Conservation (phyloP, 371 early-diverging fungal genomes). For the Smittium culicis region DNA sequence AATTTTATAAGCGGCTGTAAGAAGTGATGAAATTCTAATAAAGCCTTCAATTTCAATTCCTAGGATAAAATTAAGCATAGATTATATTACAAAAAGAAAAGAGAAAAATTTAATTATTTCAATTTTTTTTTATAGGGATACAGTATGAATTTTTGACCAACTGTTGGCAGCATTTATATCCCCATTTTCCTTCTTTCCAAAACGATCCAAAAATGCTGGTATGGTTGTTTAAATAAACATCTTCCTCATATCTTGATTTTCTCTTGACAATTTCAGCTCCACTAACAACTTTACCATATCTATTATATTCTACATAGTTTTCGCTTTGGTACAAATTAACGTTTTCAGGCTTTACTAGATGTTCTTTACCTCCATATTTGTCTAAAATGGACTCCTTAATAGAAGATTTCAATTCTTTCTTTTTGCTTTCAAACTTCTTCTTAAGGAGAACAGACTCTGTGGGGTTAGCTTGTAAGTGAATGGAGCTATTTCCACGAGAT, state of each 20-base stretch:
- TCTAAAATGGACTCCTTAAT: slow-evolving; percentile 63
- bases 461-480: slow-evolving; percentile 87
- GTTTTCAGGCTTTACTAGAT: slow-evolving; percentile 65
- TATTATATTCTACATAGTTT: slow-evolving; percentile 90
- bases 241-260: slow-evolving; percentile 80
- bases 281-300: slow-evolving; percentile 74
- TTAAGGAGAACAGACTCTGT: slow-evolving; percentile 82
- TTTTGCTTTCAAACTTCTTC: slow-evolving; percentile 69
- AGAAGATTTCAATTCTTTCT: slow-evolving; percentile 53
- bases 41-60: no score
- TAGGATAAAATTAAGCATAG: no score
- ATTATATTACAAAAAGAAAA: no score
- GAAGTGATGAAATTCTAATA: no score
- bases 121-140: no score
- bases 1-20: no score
- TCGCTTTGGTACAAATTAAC: slow-evolving; percentile 63
- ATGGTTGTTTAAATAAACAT: slow-evolving; percentile 72
- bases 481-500: slow-evolving; percentile 57
- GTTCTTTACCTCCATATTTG: slow-evolving; percentile 89
- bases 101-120: no score
- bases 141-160: no score
- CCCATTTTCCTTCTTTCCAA: slow-evolving; percentile 92
- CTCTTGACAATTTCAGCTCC: slow-evolving; percentile 61
- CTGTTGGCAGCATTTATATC: no score
- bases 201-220: slow-evolving; percentile 85